These are phyloP conservation scores for Xylaria sp. DNA, from an alignment of 2,329 filamentous ascomycete genomes.

Conservation along the genomic window DNA sequence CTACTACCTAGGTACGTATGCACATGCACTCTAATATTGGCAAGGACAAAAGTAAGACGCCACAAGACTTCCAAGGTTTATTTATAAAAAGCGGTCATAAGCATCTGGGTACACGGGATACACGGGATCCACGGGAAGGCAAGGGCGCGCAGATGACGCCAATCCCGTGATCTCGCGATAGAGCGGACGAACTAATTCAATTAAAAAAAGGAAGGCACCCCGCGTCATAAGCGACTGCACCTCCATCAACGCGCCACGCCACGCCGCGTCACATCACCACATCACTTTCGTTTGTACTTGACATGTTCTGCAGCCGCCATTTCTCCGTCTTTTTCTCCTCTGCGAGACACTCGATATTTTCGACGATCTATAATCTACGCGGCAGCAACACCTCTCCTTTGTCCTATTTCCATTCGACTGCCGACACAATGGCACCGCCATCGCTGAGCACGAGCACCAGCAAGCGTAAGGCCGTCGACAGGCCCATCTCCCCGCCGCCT, in stretches of 20 bases:
- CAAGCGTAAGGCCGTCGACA: slow-evolving; percentile 43
- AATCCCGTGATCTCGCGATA: slow-evolving; percentile 31
- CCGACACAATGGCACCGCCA: slow-evolving; percentile 23
- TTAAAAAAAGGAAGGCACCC: slow-evolving; percentile 18
- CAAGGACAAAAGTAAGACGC: too few species aligned
- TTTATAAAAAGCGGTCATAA: not conserved
- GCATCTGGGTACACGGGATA: not conserved
- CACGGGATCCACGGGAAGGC: not conserved
- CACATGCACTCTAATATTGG: not conserved
- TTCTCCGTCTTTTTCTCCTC: not conserved
- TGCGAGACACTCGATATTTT: not conserved
- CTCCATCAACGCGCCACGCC: slow-evolving; percentile 1
- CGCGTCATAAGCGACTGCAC: slow-evolving; percentile 12
- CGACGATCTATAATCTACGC: not conserved
- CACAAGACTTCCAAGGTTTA: not conserved
- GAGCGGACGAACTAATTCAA: slow-evolving; percentile 3
- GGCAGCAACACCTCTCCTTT: not conserved
- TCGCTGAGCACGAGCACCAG: slow-evolving; percentile 3
- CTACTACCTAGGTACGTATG: too few species aligned
- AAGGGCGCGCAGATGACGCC: not conserved
- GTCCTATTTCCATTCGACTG: not conserved
- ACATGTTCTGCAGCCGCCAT: not conserved
- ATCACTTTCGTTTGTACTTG: not conserved
- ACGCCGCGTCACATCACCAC: not conserved
- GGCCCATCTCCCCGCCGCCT: slow-evolving; percentile 58